Percentiles rank a stretch among this genome's conserved stretches.
Conservation (phyloP, 495 filamentous ascomycete species). For the Neohortaea acidophila region DNA sequence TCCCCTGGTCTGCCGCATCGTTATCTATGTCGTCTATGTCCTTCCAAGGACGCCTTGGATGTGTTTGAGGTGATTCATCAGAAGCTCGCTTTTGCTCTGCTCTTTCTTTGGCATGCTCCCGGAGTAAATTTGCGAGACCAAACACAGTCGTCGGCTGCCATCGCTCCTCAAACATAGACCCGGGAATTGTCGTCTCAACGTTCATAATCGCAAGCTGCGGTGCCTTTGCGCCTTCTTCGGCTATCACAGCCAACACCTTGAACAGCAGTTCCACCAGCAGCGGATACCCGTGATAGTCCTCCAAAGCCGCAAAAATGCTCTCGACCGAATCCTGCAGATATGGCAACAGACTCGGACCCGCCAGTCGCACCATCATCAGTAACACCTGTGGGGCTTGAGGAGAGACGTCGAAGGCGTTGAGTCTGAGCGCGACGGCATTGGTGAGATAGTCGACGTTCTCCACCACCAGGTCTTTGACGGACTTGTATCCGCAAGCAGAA, state of each 20-base stretch:
- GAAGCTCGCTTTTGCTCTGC: not conserved
- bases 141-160: slow-evolving; percentile 31
- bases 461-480: slow-evolving; percentile 64
- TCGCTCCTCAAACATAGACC: not conserved
- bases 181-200: slow-evolving; percentile 2
- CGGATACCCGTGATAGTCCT: slow-evolving; percentile 87
- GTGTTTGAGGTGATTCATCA: not conserved
- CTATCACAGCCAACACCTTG: slow-evolving; percentile 61
- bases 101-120: not conserved
- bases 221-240: slow-evolving; percentile 60
- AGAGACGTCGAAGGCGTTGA: slow-evolving; percentile 83
- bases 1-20: slow-evolving; percentile 8
- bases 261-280: slow-evolving; percentile 75
- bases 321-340: slow-evolving; percentile 84
- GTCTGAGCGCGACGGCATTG: slow-evolving; percentile 73
- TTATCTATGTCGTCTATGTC: slow-evolving; percentile 1
- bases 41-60: slow-evolving; percentile 17
- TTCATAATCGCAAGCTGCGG: slow-evolving; percentile 35
- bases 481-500: slow-evolving; percentile 54
- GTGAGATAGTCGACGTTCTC: slow-evolving; percentile 95
- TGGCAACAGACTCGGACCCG: slow-evolving; percentile 65
- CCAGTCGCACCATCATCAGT: slow-evolving; percentile 83
- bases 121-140: slow-evolving; percentile 2
- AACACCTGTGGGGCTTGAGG: slow-evolving; percentile 83
- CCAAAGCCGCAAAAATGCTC: slow-evolving; percentile 78